Evolutionary conservation across 176 grass and related monocot species (phyloP).

Genomic region (Stipa capillata): DNA sequence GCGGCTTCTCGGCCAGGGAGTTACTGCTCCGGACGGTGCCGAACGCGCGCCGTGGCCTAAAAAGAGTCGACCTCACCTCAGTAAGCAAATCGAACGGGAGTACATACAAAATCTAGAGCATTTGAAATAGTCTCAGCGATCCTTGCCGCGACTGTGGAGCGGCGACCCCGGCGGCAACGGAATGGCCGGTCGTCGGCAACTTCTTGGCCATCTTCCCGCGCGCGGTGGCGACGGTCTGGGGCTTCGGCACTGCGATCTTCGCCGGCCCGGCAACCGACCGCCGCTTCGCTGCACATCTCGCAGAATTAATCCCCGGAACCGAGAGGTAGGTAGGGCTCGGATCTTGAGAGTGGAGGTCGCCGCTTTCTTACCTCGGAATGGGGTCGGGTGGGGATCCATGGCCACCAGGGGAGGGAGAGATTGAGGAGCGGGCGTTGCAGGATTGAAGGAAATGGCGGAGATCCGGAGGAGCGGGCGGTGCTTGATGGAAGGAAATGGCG

Average conservation of each 20-base stretch:
- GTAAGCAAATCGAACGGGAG: neutral
- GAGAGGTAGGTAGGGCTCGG: neutral
- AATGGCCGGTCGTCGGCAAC: neutral
- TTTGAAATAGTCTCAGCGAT: neutral
- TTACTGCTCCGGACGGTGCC: constrained; percentile 51
- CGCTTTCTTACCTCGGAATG: constrained; percentile 30
- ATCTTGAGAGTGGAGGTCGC: neutral
- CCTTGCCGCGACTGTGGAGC: constrained; percentile 20
- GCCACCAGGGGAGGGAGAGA: neutral
- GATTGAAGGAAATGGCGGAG: neutral
- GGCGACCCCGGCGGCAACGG: neutral
- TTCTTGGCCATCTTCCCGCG: constrained; percentile 19
- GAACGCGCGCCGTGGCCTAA: constrained; percentile 51
- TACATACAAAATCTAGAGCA: neutral
- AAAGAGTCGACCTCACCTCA: neutral
- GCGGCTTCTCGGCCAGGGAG: constrained; percentile 34
- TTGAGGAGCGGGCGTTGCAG: neutral
- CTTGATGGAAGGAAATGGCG: neutral
- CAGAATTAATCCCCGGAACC: neutral
- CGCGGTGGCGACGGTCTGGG: constrained; percentile 15
- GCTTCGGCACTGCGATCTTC: constrained; percentile 2
- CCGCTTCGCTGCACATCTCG: constrained; percentile 20
- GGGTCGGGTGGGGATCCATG: constrained; percentile 45
- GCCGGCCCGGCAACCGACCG: neutral
- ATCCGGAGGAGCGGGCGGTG: neutral